Base-by-base conservation (phyloP, 805 yeast species). In the Spathaspora arborariae region DNA sequence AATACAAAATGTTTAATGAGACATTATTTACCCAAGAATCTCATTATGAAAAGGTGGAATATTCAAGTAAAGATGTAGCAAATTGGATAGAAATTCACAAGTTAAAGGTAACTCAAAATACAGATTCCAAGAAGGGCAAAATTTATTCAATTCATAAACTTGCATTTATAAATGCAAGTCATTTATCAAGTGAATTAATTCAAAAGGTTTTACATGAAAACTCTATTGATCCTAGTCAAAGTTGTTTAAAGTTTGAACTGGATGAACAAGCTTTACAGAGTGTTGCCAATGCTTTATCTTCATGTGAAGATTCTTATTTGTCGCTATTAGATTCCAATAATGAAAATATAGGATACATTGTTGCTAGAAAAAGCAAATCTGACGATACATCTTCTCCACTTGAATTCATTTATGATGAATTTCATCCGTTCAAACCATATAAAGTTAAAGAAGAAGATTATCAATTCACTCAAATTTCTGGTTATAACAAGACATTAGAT, bases 401-500 rank as follows among this genome's bases (percentile, higher is more conserved):
- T 27, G 80, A 76, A 48, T 76, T 60, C 41, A 56, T 80, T 1
- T 82, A 72, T 52, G 90, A 84, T 41, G 85, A 81, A 45, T 85
- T 83, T 57, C 86, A 82, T 57, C 91, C 92, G 0, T 85, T 82
- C 58, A 54, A 65, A 41, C 89, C 90, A 2, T 56, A 59, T 45
- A 64, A 76, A 43, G 70, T 62, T 9, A 63, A 65, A 8, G 53
- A 54, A 1, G 52, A 54, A 1, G 50, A 56, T 7, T 62, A 57
- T 42, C 66, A 68, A 19, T 57, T 82, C 18, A 70, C 76, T 2
- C 70, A 68, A 16, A 37, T 51, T 8, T 64, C 68, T 6, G 90
- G 94, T 0, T 92, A 89, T 62, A 91, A 89, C 59, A 78, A 79
- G 48, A 84, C 97, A 0, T 74, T 92, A 18, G 99, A 92, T 63